phyloP scores from a whole-genome alignment of 1,139 yeast genomes.

The Neolecta irregularis region DNA sequence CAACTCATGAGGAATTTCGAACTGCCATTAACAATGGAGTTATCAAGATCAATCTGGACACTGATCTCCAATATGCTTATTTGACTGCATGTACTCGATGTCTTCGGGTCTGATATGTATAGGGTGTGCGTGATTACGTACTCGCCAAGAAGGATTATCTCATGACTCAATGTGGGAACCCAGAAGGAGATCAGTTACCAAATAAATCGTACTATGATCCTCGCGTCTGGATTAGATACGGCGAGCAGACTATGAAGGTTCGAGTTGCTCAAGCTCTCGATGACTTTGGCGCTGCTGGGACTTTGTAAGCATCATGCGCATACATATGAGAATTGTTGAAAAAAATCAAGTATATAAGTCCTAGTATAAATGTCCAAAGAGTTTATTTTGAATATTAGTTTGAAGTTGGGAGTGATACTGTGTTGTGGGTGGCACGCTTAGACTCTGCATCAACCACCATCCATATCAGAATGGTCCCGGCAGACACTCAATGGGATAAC shows the following conservation, averaged over 20 bases:
- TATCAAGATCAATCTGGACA: conserved; percentile 97
- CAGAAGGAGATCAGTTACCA: conserved; percentile 73
- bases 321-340: no score
- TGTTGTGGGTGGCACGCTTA: no score
- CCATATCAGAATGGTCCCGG: no score
- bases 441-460: no score
- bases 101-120: conserved; percentile 93
- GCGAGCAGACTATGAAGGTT: conserved; percentile 93
- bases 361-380: no score
- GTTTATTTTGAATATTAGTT: no score
- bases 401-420: no score
- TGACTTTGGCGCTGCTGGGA: conserved; percentile 45
- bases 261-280: conserved; percentile 75
- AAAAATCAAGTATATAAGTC: no score
- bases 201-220: conserved; percentile 96
- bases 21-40: conserved; percentile 87
- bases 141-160: conserved; percentile 92
- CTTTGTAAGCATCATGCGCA: conserved; percentile 16
- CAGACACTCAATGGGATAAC: no score
- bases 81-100: conserved; percentile 64
- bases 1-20: conserved; percentile 79
- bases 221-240: conserved; percentile 99
- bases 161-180: conserved; percentile 85
- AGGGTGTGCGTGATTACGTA: conserved; percentile 93
- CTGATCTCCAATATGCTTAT: conserved; percentile 98